Conservation (phyloP, 305 asterid genomes). For the Coffea humblotiana region DNA sequence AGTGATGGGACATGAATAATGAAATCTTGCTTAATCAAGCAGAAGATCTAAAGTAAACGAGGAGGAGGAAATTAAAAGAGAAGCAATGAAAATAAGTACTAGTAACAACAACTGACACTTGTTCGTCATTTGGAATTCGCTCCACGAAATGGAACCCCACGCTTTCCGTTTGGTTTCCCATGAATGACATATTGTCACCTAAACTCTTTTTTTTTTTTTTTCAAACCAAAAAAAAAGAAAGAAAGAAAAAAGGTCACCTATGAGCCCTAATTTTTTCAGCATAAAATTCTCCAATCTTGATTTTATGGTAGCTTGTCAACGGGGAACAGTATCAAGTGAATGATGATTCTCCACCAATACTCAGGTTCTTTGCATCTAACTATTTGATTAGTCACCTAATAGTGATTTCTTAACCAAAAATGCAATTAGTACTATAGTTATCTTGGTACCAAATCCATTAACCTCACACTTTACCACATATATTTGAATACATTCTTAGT, state of each 20-base stretch:
- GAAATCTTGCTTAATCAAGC: neutral
- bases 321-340: neutral
- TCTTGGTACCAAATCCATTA: constrained; percentile 1
- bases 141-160: neutral
- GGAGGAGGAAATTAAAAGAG: neutral
- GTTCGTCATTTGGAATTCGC: neutral
- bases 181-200: neutral
- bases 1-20: neutral
- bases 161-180: neutral
- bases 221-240: too few species aligned
- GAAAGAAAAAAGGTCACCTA: neutral
- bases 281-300: neutral
- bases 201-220: too few species aligned
- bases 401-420: constrained; percentile 7
- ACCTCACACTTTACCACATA: neutral
- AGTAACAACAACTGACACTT: neutral
- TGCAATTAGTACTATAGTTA: neutral
- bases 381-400: constrained; percentile 21
- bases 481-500: neutral
- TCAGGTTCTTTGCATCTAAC: constrained; percentile 8
- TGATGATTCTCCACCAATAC: constrained; percentile 18
- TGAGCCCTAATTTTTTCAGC: neutral
- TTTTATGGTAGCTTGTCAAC: constrained; percentile 10
- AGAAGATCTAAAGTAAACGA: neutral
- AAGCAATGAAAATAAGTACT: neutral